These are phyloP conservation scores for Berkeleyomyces basicola DNA, from an alignment of 2,329 filamentous ascomycete genomes.

Conservation along the genomic window DNA sequence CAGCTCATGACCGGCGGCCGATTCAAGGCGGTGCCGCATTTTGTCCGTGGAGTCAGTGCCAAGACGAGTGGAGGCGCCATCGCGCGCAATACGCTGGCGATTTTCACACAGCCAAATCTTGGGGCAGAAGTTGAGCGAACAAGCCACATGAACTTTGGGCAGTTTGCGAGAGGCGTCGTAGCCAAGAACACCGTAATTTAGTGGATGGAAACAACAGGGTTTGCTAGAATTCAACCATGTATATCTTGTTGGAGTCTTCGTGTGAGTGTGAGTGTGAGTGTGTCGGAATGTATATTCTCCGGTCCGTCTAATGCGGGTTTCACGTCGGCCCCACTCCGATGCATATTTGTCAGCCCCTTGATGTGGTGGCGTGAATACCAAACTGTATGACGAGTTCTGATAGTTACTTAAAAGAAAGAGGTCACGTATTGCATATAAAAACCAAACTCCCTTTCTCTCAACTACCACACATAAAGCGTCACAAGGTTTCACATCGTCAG, in stretches of 20 bases:
- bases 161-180: conserved; percentile 51
- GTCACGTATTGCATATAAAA: background rate
- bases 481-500: too few relatives aligned
- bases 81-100: conserved; percentile 76
- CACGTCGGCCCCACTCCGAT: background rate
- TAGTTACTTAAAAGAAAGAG: background rate
- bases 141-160: conserved; percentile 53
- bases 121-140: conserved; percentile 58
- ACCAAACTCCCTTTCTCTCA: background rate
- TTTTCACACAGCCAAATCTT: conserved; percentile 93
- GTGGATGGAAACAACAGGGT: background rate
- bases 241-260: background rate
- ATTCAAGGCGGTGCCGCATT: conserved; percentile 92
- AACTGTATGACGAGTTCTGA: background rate
- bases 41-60: conserved; percentile 60
- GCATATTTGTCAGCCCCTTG: conserved; percentile 10
- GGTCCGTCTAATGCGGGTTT: background rate
- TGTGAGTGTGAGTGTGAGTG: background rate
- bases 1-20: conserved; percentile 80
- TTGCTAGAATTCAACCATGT: background rate
- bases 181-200: conserved; percentile 39
- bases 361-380: background rate
- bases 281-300: background rate
- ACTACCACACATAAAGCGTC: too few relatives aligned
- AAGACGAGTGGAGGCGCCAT: conserved; percentile 36